Evolutionary conservation across 2,329 filamentous ascomycete genomes (phyloP), one percentile per base, ranked within the genome.

Genomic region (Dothiorella sarmentorum): DNA sequence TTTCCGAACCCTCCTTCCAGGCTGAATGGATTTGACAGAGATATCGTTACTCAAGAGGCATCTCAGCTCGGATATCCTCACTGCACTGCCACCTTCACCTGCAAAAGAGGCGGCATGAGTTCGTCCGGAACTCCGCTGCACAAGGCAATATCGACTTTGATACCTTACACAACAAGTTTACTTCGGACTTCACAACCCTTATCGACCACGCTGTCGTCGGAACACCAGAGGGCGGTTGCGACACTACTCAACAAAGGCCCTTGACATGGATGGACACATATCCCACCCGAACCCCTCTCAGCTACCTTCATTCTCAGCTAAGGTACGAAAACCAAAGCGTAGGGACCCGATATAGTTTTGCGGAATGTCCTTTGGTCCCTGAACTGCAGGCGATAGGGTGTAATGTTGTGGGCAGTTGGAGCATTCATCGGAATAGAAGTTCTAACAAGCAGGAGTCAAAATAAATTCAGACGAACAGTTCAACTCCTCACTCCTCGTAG

Each of bases 11-110:
- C 42, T 26, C 37, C 35, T 43, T 55, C 42, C 38, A 55, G 51
- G 24, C 51, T 55, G 26, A 55, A 42, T 55, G 35, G 7, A 7
- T 43, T 15, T 13, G 17, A 42, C 37, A 55, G 0, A 63, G 72
- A 7, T 73, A 71, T 47, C 74, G 74, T 59, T 66, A 63, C 0
- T 74, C 71, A 69, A 66, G 63, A 15, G 68, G 68, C 2, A 65
- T 68, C 0, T 67, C 63, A 70, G 70, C 58, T 67, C 68, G 6
- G 64, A 70, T 45, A 68, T 68, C 33, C 67, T 67, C 2, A 69
- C 67, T 1, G 68, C 2, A 69, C 67, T 1, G 68, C 68, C 2
- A 60, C 70, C 5, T 68, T 66, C 56, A 69, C 69, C 65, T 67
- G 64, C 42, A 66, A 60, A 43, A 62, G 61, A 51, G 68, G 68